phyloP scores from a whole-genome alignment of 352 stramenopile species.

The Pythium guiyangense region DNA sequence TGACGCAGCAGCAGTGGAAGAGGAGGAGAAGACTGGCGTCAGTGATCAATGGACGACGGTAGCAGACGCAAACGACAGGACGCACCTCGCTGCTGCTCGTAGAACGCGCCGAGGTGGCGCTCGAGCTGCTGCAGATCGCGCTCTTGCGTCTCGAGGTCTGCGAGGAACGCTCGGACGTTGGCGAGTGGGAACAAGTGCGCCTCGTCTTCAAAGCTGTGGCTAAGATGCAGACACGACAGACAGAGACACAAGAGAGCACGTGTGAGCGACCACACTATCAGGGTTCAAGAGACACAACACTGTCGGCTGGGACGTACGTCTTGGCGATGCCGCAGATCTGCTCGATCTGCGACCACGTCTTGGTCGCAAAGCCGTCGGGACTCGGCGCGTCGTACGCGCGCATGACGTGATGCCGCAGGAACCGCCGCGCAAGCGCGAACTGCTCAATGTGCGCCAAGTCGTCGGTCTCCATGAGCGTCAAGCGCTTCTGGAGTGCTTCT shows the following conservation, averaged over 20 bases:
- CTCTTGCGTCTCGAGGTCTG: slow-evolving; percentile 26
- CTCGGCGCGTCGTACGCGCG: slow-evolving; percentile 18
- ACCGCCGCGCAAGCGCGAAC: slow-evolving; percentile 50
- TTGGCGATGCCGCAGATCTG: slow-evolving; percentile 38
- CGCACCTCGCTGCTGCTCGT: slow-evolving; percentile 7
- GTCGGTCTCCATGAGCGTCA: slow-evolving; percentile 16
- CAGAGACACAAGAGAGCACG: neutral
- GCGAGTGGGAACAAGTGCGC: slow-evolving; percentile 58
- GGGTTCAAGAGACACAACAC: neutral
- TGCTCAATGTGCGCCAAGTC: slow-evolving; percentile 53
- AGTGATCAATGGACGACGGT: neutral
- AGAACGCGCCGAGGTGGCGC: slow-evolving; percentile 5
- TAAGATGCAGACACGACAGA: slow-evolving; percentile 8
- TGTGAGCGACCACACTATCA: neutral
- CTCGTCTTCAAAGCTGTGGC: slow-evolving; percentile 60
- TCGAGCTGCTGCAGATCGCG: slow-evolving; percentile 31
- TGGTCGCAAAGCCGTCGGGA: slow-evolving; percentile 19
- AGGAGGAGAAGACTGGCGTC: too few species aligned
- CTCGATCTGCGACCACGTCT: slow-evolving; percentile 31
- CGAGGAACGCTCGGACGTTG: slow-evolving; percentile 31
- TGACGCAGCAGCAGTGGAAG: neutral
- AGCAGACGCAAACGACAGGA: neutral
- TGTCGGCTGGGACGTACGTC: slow-evolving; percentile 19
- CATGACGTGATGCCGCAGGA: slow-evolving; percentile 40
- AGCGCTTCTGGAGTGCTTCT: slow-evolving; percentile 7